Base-by-base conservation (phyloP, 805 yeast species). In the Ogataea saltuana region DNA sequence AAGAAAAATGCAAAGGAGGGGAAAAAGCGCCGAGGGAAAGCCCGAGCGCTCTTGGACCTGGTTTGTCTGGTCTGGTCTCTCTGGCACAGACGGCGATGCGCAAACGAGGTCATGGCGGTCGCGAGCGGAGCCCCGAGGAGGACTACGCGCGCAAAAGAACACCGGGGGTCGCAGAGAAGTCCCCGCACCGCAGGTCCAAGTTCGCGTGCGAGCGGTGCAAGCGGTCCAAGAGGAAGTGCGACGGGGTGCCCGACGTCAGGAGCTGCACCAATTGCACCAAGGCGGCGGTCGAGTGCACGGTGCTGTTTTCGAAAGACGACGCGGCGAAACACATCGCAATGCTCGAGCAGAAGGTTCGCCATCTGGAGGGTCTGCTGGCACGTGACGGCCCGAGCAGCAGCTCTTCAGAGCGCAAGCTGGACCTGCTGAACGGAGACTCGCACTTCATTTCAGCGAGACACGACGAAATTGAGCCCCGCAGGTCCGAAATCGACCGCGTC, bases 181-280 rank as follows among this genome's bases (percentile, higher is more conserved):
- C n/a, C n/a, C n/a, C n/a, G n/a, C n/a, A n/a, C n/a, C n/a, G 11
- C 26, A 34, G 50, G 19, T 33, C 52, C 18, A 40, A 41, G 33
- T 38, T 50, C 27, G 59, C 58, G 6, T 55, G 59, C 26, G 48
- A 44, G 25, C 30, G 54, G n/a, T 55, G 59, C 34, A 51, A 49
- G 27, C 48, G 45, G 13, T 44, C 49, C 25, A 55, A 55, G 20
- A 39, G 58, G 6, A 53, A 46, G 20, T 55, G 59, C 41, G 59
- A 53, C 39, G 59, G 58, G 2, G 41, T 50, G 9, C 58, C 58
- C 1, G 57, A 54, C 35, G 19, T 51, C 21, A 48, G 42, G 15
- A 38, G 50, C 12, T 53, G 58, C 39, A 32, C 50, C 3, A 34
- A 36, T 4, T 53, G 55, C 33, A 12, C 15, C 2, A 47, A 46